A percentile compares a stretch with the other conserved stretches of the same genome.
phyloP scores from a whole-genome alignment of 768 basidiomycete species.

The Lentinula raphanica region DNA sequence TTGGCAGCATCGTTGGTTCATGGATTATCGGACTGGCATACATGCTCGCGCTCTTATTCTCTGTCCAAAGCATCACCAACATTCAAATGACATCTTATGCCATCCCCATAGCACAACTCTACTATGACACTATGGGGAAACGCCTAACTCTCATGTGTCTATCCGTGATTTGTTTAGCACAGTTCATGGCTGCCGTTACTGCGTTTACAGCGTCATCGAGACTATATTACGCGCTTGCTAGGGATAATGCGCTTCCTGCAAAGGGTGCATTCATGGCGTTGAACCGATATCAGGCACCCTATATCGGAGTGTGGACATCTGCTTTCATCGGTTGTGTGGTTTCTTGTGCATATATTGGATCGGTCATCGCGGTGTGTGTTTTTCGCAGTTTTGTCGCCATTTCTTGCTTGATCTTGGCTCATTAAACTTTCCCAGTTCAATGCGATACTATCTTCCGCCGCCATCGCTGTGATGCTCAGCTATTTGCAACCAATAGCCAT shows the following conservation, averaged over 20 bases:
- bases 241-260: slow-evolving; percentile 48
- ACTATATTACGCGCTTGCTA: slow-evolving; percentile 50
- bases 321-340: slow-evolving; percentile 49
- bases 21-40: slow-evolving; percentile 53
- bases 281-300: slow-evolving; percentile 50
- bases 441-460: slow-evolving; percentile 50
- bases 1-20: slow-evolving; percentile 51
- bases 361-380: slow-evolving; percentile 46
- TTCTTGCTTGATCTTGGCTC: not conserved
- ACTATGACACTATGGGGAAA: slow-evolving; percentile 46
- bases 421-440: slow-evolving; percentile 34
- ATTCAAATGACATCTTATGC: slow-evolving; percentile 47
- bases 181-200: slow-evolving; percentile 52
- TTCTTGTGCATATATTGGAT: slow-evolving; percentile 56
- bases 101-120: slow-evolving; percentile 58
- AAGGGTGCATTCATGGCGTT: slow-evolving; percentile 43
- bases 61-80: slow-evolving; percentile 45
- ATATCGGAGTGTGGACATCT: slow-evolving; percentile 50
- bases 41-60: slow-evolving; percentile 55
- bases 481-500: slow-evolving; percentile 56
- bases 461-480: slow-evolving; percentile 53
- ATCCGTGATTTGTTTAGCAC: slow-evolving; percentile 41
- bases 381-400: not conserved
- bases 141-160: slow-evolving; percentile 46
- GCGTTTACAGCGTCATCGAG: slow-evolving; percentile 56